Conservation (phyloP, 2,329 filamentous ascomycete genomes). For the Chaetothyriales sp. region DNA sequence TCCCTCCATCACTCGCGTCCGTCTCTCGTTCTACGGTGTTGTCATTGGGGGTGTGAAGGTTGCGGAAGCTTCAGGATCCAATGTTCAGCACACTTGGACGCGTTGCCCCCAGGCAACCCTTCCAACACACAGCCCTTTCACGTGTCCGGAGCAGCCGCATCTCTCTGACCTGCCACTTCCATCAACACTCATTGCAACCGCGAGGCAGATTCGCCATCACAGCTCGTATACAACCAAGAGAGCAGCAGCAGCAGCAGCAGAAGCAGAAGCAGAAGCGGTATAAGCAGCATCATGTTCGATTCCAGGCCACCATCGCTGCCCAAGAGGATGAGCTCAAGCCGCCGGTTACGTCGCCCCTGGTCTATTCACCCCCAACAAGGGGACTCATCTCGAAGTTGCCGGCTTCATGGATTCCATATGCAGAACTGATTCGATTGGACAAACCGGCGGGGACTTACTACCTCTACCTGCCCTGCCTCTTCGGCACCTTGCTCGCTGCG, state of each 20-base stretch:
- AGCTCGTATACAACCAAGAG: not conserved
- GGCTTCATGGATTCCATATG: constrained; percentile 39
- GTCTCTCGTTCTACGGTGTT: too few species aligned
- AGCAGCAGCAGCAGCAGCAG: too few species aligned
- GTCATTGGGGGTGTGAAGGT: too few species aligned
- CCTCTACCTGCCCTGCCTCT: constrained; percentile 38
- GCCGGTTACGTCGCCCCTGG: constrained; percentile 8
- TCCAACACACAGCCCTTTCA: not conserved
- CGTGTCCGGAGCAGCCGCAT: too few species aligned
- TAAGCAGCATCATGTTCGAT: not conserved
- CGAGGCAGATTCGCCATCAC: too few species aligned
- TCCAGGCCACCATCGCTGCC: not conserved
- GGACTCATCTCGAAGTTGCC: constrained; percentile 34
- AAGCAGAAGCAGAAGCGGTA: too few species aligned
- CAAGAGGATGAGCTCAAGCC: not conserved
- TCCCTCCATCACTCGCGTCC: too few species aligned
- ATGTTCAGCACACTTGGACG: not conserved
- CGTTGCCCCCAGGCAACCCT: not conserved
- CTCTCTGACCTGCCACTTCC: not conserved
- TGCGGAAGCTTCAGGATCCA: not conserved
- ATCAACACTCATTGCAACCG: not conserved
- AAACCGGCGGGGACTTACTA: constrained; percentile 38
- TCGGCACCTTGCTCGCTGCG: constrained; percentile 32
- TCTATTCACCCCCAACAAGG: constrained; percentile 31
- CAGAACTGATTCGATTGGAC: constrained; percentile 38